Percentiles rank a stretch among this genome's conserved stretches.
phyloP scores from a whole-genome alignment of 768 basidiomycete genomes.

The Pleurotus cornucopiae region DNA sequence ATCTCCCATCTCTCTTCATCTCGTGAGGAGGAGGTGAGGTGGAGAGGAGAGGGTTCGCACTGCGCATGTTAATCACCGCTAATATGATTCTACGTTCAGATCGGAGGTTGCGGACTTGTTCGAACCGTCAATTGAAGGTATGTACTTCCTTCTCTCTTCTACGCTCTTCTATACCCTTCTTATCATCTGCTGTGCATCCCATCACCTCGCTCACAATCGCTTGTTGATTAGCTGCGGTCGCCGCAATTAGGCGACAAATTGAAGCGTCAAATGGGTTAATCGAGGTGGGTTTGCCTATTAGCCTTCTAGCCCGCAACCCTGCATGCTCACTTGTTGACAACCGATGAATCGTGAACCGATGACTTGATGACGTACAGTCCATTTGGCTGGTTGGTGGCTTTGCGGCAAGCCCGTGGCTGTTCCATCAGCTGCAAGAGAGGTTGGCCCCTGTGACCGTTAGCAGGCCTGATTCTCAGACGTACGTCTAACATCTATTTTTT shows the following conservation, averaged over 20 bases:
- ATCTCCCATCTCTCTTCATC: background rate
- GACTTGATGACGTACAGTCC: constrained; percentile 35
- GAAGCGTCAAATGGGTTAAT: constrained; percentile 65
- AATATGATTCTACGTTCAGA: constrained; percentile 15
- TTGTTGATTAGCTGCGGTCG: constrained; percentile 43
- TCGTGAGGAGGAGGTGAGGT: no score
- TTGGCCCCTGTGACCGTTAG: constrained; percentile 61
- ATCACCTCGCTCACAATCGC: no score
- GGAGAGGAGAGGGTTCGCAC: no score
- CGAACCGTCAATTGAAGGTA: constrained; percentile 70
- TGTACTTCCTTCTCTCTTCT: background rate
- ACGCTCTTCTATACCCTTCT: no score
- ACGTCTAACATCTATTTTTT: constrained; percentile 15
- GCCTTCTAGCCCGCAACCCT: no score
- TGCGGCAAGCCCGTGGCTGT: constrained; percentile 79
- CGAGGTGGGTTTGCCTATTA: constrained; percentile 33
- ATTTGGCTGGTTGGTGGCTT: constrained; percentile 83
- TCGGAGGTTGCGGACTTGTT: constrained; percentile 65
- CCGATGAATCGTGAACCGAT: no score
- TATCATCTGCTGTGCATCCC: no score
- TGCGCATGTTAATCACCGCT: background rate
- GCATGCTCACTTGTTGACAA: no score
- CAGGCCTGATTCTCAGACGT: constrained; percentile 80
- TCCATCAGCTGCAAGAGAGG: constrained; percentile 68
- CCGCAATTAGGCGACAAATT: constrained; percentile 68